Percentiles rank a stretch among this genome's conserved stretches.
Evolutionary conservation across 2,329 filamentous ascomycete species (phyloP).

Genomic region (Aspergillus sp.): DNA sequence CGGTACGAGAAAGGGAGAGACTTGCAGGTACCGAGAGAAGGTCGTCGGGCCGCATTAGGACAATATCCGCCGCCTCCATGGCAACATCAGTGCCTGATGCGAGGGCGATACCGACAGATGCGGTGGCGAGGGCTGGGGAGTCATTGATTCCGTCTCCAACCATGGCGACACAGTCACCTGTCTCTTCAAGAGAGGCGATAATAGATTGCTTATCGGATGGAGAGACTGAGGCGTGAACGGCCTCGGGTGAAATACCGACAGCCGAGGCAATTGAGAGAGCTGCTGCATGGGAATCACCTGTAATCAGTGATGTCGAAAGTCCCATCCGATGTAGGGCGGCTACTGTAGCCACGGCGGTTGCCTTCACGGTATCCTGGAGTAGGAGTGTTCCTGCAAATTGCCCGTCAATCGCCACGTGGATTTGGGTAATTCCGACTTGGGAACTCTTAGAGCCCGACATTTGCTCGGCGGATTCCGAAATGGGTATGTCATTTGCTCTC

Average conservation of each 20-base stretch:
- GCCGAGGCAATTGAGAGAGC: conserved; percentile 78
- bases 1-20: conserved; percentile 75
- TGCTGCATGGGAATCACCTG: conserved; percentile 83
- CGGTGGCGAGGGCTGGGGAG: conserved; percentile 88
- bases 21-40: conserved; percentile 90
- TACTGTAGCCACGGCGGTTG: conserved; percentile 77
- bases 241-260: conserved; percentile 73
- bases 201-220: conserved; percentile 90
- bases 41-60: conserved; percentile 90
- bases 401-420: conserved; percentile 85
- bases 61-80: conserved; percentile 94
- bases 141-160: conserved; percentile 99
- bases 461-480: conserved; percentile 42
- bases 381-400: conserved; percentile 78
- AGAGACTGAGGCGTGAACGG: conserved; percentile 83
- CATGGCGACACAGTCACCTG: conserved; percentile 85
- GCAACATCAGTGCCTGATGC: conserved; percentile 92
- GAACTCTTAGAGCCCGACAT: conserved; percentile 30
- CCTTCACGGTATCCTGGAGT: conserved; percentile 88
- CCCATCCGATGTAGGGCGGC: conserved; percentile 80
- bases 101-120: conserved; percentile 90
- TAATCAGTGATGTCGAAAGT: conserved; percentile 86
- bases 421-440: conserved; percentile 75
- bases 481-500: conserved; percentile 62
- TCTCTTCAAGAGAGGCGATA: conserved; percentile 70